A percentile compares a stretch with the other conserved stretches of the same genome.
phyloP scores from a whole-genome alignment of 331 rosid species.

The Malus hybrid region DNA sequence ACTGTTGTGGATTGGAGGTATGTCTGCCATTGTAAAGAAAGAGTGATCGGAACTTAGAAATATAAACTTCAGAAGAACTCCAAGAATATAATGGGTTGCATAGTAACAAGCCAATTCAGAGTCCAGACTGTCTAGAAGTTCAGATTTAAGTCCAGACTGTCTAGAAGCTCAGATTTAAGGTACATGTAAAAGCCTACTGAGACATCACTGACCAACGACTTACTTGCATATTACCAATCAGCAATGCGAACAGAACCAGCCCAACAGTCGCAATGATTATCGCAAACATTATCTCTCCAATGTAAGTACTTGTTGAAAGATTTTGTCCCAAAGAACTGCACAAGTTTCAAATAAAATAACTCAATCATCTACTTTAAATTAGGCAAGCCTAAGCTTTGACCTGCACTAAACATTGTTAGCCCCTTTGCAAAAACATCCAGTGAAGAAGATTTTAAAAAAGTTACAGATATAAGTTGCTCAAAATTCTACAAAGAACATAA shows the following conservation, averaged over 20 bases:
- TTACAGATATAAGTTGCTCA: not conserved
- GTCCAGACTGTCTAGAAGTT: too few relatives aligned
- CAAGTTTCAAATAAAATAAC: not conserved
- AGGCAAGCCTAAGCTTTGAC: not conserved
- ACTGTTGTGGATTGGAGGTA: conserved; percentile 81
- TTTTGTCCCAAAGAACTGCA: conserved; percentile 78
- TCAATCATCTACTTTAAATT: not conserved
- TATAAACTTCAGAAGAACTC: not conserved
- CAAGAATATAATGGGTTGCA: not conserved
- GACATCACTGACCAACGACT: not conserved
- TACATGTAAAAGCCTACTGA: not conserved
- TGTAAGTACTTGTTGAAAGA: conserved; percentile 65
- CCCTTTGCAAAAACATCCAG: not conserved
- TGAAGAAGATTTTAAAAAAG: not conserved
- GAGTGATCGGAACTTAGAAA: not conserved
- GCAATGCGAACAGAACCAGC: conserved; percentile 77
- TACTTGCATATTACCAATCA: conserved; percentile 95
- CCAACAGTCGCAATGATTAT: conserved; percentile 74
- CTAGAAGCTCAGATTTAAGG: too few relatives aligned
- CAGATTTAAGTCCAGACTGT: too few relatives aligned
- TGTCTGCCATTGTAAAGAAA: conserved; percentile 33
- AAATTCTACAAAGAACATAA: not conserved
- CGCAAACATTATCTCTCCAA: conserved; percentile 72
- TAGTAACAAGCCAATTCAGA: not conserved
- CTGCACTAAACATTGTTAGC: not conserved